These are phyloP conservation scores for Chrysochromulina parva DNA, from an alignment of 78 protist genomes.

Conservation along the genomic window DNA sequence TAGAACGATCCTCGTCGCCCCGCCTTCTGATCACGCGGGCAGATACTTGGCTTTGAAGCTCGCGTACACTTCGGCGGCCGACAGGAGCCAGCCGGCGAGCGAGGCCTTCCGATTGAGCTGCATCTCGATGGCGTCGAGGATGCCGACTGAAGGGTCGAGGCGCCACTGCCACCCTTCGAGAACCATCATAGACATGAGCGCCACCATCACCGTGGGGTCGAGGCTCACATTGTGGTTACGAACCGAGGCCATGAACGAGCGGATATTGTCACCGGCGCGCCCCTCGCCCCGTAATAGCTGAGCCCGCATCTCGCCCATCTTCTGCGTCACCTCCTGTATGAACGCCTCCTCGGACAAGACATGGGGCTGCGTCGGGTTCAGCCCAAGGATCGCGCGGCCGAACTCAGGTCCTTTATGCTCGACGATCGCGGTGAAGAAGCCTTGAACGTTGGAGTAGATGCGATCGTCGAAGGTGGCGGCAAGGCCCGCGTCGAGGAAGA, in stretches of 20 bases:
- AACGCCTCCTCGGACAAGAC: not conserved
- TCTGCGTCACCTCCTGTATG: too few species aligned
- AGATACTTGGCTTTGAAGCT: too few species aligned
- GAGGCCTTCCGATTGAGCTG: too few species aligned
- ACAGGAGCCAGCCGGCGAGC: too few species aligned
- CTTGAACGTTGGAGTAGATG: not conserved
- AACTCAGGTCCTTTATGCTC: not conserved
- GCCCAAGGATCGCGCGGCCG: not conserved
- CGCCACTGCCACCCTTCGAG: not conserved
- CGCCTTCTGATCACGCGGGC: too few species aligned
- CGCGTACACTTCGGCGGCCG: too few species aligned
- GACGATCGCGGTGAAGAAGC: not conserved
- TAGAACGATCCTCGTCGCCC: too few species aligned
- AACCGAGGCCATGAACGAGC: not conserved
- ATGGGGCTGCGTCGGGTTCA: not conserved
- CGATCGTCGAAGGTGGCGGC: not conserved
- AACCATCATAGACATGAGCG: not conserved
- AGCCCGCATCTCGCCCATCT: not conserved
- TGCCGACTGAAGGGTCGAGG: too few species aligned
- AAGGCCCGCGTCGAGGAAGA: constrained; percentile 8
- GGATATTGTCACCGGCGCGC: not conserved
- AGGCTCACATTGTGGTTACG: not conserved
- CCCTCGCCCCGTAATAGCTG: not conserved
- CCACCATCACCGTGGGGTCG: constrained; percentile 14
- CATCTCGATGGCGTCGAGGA: too few species aligned